phyloP scores from a whole-genome alignment of 345 rosid genomes.

The Populus deltoides region DNA sequence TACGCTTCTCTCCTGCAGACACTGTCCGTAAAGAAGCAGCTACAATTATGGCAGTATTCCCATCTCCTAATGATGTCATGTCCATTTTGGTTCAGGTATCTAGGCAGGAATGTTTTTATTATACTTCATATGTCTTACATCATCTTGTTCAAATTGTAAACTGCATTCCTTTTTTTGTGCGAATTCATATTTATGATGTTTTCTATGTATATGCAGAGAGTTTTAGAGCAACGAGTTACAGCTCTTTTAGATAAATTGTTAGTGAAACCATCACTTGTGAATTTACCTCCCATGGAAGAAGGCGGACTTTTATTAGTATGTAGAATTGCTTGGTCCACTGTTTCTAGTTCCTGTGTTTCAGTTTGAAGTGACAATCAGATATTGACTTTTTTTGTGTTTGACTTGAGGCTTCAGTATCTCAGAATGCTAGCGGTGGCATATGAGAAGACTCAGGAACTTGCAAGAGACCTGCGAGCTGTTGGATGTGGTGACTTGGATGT shows the following conservation, averaged over 20 bases:
- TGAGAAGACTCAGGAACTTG: slow-evolving; percentile 97
- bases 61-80: slow-evolving; percentile 98
- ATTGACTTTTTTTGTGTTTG: slow-evolving; percentile 26
- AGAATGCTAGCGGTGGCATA: slow-evolving; percentile 95
- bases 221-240: slow-evolving; percentile 96
- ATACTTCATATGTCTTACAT: neutral
- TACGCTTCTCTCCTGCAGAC: slow-evolving; percentile 46
- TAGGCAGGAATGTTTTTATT: neutral
- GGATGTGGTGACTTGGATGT: slow-evolving; percentile 99
- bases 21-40: slow-evolving; percentile 98
- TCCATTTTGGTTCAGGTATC: slow-evolving; percentile 93
- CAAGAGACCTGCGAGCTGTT: slow-evolving; percentile 83
- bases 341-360: neutral
- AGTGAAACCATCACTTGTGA: slow-evolving; percentile 88
- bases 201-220: slow-evolving; percentile 51
- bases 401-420: slow-evolving; percentile 74
- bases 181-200: neutral
- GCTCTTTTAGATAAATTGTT: slow-evolving; percentile 84
- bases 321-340: neutral
- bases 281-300: slow-evolving; percentile 76
- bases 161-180: neutral
- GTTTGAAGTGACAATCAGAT: slow-evolving; percentile 12
- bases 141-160: neutral
- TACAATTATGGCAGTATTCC: slow-evolving; percentile 95
- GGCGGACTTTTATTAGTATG: slow-evolving; percentile 57